A percentile compares a stretch with the other conserved stretches of the same genome.
Evolutionary conservation across 1,284 basidiomycete genomes (phyloP).

Genomic region (Tilletiopsis washingtonensis): DNA sequence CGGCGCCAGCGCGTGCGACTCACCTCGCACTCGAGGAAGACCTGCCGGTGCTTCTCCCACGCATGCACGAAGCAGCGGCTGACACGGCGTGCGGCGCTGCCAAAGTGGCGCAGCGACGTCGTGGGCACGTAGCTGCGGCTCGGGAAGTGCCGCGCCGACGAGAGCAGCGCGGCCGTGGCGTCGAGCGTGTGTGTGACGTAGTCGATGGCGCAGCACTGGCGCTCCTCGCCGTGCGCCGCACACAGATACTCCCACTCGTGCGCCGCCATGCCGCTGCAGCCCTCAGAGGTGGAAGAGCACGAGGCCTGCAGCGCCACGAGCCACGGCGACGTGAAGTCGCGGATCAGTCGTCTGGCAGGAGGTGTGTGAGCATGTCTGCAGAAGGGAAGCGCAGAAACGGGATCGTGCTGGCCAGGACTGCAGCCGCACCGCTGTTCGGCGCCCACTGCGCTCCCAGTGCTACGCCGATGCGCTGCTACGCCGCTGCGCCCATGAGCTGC

Average conservation of each 20-base stretch:
- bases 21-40: conserved; percentile 73
- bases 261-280: conserved; percentile 94
- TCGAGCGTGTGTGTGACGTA: conserved; percentile 93
- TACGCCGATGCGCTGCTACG: background rate
- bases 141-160: conserved; percentile 83
- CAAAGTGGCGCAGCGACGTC: conserved; percentile 75
- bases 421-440: no score
- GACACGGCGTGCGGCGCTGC: conserved; percentile 74
- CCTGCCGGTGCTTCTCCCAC: conserved; percentile 67
- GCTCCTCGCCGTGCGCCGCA: conserved; percentile 63
- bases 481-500: no score
- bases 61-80: conserved; percentile 93
- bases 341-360: conserved; percentile 69
- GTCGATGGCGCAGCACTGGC: conserved; percentile 81
- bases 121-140: conserved; percentile 51
- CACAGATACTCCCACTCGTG: conserved; percentile 94
- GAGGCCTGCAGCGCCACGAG: conserved; percentile 76
- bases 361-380: conserved; percentile 1
- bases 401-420: no score
- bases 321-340: conserved; percentile 81
- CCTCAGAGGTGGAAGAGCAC: conserved; percentile 52
- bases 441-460: background rate
- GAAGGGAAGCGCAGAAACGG: background rate
- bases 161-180: conserved; percentile 83
- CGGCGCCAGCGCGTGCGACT: background rate